Conservation (phyloP, 768 basidiomycete genomes). For the Holtermanniella nyarrowii region DNA sequence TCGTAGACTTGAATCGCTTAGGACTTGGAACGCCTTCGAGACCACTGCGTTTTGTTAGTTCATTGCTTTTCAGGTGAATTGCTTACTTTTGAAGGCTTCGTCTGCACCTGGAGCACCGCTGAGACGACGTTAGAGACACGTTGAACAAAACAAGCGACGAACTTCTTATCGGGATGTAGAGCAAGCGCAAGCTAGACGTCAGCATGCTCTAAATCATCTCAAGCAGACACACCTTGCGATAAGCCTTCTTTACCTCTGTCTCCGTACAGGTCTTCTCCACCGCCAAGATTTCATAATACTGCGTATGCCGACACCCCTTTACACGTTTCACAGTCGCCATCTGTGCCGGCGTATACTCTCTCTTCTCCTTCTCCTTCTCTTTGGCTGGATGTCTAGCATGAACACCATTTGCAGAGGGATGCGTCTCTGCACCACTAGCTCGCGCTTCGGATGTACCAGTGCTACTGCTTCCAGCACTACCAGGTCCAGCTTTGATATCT, state of each 20-base stretch:
- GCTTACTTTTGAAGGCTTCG: slow-evolving; percentile 91
- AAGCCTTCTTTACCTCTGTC: slow-evolving; percentile 61
- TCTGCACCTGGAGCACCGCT: slow-evolving; percentile 97
- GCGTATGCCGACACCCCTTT: slow-evolving; percentile 69
- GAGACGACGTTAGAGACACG: slow-evolving; percentile 37
- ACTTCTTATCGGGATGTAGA: slow-evolving; percentile 46
- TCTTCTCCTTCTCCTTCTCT: slow-evolving; percentile 46
- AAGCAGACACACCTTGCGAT: slow-evolving; percentile 64
- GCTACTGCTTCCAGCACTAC: slow-evolving; percentile 40
- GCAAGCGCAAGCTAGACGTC: slow-evolving; percentile 60
- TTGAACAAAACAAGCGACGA: slow-evolving; percentile 3
- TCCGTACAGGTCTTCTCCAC: slow-evolving; percentile 38
- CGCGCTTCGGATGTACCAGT: slow-evolving; percentile 47
- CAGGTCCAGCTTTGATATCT: slow-evolving; percentile 44
- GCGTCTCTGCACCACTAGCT: slow-evolving; percentile 48
- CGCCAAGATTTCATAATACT: slow-evolving; percentile 85
- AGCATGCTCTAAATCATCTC: not conserved
- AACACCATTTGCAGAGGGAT: slow-evolving; percentile 62
- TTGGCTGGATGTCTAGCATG: slow-evolving; percentile 35
- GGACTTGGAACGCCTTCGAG: slow-evolving; percentile 90
- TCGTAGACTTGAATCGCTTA: slow-evolving; percentile 88
- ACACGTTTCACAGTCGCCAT: slow-evolving; percentile 73
- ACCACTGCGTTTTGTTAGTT: slow-evolving; percentile 55
- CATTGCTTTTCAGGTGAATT: not conserved
- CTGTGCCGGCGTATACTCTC: slow-evolving; percentile 81